Evolutionary conservation across 208 protist genomes (phyloP), one percentile per base, ranked within the genome.

Genomic region (Novymonas esmeraldas): DNA sequence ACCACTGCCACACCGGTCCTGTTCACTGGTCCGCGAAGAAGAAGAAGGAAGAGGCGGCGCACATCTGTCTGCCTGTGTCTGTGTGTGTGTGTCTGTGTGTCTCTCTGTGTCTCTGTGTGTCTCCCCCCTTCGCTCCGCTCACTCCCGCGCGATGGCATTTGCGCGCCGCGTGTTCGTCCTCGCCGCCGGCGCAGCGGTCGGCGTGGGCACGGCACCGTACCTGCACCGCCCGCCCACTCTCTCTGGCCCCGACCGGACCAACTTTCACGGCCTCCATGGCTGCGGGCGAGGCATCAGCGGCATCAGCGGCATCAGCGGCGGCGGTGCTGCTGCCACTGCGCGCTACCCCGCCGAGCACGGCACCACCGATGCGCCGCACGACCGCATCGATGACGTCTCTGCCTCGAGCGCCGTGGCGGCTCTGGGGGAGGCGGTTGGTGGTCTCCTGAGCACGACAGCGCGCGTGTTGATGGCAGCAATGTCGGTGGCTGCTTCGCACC

Each of bases 131-230:
- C 29, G 20, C 18, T 42, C n/a, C 44, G 18, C n/a, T 48, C n/a
- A 48, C 18, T 9, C 5, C 44, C 44, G 44, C n/a, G 6, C n/a
- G 10, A 73, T 73, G 67, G 28, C 68, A 7, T 51, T 56, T 45
- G 44, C 44, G 3, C 36, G 59, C 3, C 51, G 59, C 9, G 46
- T 39, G 28, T 33, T 62, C 11, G 0, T 38, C 10, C 2, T 73
- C 6, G 44, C 67, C n/a, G 49, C 18, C 1, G 58, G 67, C 13
- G 28, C 61, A 20, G 51, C 67, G 14, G 52, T 33, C 2, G 68
- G 59, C 31, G 58, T 45, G 18, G 22, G 68, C 59, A 38, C 68
- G 2, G 68, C 59, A 5, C 52, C 59, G 10, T 56, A 62, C 33
- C 13, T 61, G 5, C 49, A 33, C 45, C n/a, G 20, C 5, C 14